Evolutionary conservation across 345 rosid species (phyloP).

Genomic region (Hypericum perforatum): DNA sequence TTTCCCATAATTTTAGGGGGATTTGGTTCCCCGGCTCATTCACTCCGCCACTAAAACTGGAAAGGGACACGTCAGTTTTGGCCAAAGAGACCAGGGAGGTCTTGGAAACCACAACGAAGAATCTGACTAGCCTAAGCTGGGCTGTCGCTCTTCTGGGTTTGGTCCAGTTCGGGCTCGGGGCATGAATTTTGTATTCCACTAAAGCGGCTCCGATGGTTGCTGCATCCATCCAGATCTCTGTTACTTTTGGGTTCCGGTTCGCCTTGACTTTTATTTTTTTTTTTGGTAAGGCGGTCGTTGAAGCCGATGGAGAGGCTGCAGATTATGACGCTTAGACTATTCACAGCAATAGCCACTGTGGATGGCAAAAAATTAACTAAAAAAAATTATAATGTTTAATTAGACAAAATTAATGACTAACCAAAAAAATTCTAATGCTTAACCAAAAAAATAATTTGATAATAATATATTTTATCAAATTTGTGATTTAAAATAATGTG

Average conservation of each 20-base stretch:
- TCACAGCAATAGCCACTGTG: no score
- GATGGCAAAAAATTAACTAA: no score
- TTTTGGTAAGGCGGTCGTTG: constrained; percentile 68
- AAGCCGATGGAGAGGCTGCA: constrained; percentile 80
- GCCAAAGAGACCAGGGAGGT: constrained; percentile 73
- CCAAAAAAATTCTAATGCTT: no score
- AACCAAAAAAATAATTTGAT: no score
- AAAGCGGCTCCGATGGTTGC: constrained; percentile 36
- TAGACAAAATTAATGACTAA: no score
- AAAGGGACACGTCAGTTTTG: constrained; percentile 63
- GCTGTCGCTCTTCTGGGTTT: constrained; percentile 52
- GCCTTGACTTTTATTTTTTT: constrained; percentile 61
- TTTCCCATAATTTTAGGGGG: no score
- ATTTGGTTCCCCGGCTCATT: no score
- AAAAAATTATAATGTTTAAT: no score
- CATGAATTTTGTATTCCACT: constrained; percentile 46
- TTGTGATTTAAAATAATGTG: no score
- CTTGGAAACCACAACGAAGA: constrained; percentile 69
- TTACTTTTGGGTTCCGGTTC: constrained; percentile 76
- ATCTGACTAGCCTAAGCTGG: constrained; percentile 48
- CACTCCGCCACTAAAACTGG: no score
- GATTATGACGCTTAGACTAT: constrained; percentile 69
- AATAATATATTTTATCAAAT: no score
- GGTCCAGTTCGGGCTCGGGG: constrained; percentile 64
- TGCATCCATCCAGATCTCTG: constrained; percentile 49